phyloP scores from a whole-genome alignment of 1,284 basidiomycete genomes.

The Trichosporon ovoides region DNA sequence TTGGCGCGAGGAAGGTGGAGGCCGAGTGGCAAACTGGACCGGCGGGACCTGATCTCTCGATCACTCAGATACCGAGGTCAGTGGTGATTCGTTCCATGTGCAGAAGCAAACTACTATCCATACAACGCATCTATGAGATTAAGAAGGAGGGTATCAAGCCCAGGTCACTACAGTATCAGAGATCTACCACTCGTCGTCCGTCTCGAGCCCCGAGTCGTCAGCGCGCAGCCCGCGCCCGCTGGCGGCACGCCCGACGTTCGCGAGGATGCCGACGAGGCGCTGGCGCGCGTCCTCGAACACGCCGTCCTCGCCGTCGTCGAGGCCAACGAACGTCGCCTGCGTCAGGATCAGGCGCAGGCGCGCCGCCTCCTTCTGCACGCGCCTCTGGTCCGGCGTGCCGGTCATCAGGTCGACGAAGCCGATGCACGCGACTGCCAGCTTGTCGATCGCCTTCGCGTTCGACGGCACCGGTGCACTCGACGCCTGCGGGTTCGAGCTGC shows the following conservation, averaged over 20 bases:
- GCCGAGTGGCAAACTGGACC: background rate
- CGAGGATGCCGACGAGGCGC: slow-evolving; percentile 39
- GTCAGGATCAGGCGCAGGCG: slow-evolving; percentile 40
- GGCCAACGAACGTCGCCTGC: slow-evolving; percentile 37
- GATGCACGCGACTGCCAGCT: slow-evolving; percentile 43
- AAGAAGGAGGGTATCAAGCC: background rate
- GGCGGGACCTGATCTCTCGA: background rate
- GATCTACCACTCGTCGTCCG: slow-evolving; percentile 40
- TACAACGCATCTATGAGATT: slow-evolving; percentile 6
- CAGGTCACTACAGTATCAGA: background rate
- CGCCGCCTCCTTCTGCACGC: slow-evolving; percentile 33
- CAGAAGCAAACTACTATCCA: background rate
- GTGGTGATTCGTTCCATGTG: background rate
- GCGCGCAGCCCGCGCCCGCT: slow-evolving; percentile 33
- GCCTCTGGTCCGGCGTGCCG: slow-evolving; percentile 26
- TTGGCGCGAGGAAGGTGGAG: background rate
- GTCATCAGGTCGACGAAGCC: slow-evolving; percentile 42
- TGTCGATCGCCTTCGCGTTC: slow-evolving; percentile 42
- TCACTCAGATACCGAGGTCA: background rate
- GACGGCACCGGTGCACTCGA: slow-evolving; percentile 12
- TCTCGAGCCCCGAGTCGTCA: slow-evolving; percentile 44
- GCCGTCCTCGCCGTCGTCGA: slow-evolving; percentile 19
- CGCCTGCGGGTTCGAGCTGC: slow-evolving; percentile 20
- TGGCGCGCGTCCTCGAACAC: slow-evolving; percentile 39
- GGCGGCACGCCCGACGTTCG: slow-evolving; percentile 36